phyloP scores from a whole-genome alignment of 208 protist genomes.

The Leishmania lainsoni region DNA sequence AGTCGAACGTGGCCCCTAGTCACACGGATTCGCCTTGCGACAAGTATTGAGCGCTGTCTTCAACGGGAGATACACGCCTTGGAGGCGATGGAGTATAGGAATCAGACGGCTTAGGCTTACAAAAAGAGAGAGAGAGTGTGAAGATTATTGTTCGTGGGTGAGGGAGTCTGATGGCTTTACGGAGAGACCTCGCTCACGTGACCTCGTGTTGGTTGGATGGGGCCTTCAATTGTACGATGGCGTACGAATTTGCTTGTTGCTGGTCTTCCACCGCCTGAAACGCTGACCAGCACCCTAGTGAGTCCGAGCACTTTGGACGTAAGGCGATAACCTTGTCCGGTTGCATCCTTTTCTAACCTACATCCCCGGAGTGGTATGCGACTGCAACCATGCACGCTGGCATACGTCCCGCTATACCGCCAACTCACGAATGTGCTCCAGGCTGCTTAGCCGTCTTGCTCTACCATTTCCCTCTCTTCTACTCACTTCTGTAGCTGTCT shows the following conservation, averaged over 20 bases:
- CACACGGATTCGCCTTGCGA: constrained; percentile 47
- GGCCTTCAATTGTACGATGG: neutral
- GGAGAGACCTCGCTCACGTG: neutral
- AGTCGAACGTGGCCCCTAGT: constrained; percentile 68
- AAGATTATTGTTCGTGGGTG: neutral
- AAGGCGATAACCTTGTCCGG: neutral
- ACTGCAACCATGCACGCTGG: too few species aligned
- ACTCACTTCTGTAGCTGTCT: neutral
- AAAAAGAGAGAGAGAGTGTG: neutral
- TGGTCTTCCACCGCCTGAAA: neutral
- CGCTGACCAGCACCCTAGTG: neutral
- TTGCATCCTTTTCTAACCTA: neutral
- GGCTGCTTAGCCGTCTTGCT: neutral
- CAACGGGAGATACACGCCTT: constrained; percentile 35
- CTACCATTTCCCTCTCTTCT: neutral
- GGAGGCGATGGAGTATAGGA: constrained; percentile 3
- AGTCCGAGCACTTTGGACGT: neutral
- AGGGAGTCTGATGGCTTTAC: neutral
- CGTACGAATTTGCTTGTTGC: neutral
- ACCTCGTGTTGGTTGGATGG: neutral
- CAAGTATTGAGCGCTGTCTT: constrained; percentile 50
- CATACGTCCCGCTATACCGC: neutral
- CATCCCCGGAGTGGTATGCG: neutral
- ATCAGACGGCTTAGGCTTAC: neutral
- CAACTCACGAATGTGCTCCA: neutral